These are phyloP conservation scores for Metarhizium anisopliae DNA, from an alignment of 2,329 filamentous ascomycete species.

Conservation along the genomic window DNA sequence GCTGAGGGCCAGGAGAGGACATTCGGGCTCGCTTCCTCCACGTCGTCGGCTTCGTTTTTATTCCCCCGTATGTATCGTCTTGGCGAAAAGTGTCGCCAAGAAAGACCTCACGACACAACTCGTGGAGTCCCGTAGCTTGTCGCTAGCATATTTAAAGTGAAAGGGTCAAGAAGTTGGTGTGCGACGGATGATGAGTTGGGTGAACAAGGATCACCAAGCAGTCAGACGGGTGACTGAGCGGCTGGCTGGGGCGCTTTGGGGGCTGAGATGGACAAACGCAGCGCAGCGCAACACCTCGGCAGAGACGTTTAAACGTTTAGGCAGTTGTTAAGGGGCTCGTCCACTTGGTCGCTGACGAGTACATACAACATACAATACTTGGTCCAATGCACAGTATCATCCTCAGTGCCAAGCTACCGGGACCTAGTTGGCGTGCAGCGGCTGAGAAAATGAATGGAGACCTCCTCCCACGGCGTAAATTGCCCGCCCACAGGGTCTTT, in stretches of 20 bases:
- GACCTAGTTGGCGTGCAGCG: neutral
- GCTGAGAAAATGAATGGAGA: neutral
- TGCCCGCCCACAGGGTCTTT: neutral
- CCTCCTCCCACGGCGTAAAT: neutral
- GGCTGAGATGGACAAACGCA: neutral
- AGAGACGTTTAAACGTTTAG: no score
- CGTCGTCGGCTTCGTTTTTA: neutral
- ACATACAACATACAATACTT: no score
- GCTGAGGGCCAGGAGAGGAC: neutral
- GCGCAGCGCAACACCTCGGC: no score
- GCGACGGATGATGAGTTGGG: neutral
- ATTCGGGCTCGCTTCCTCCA: neutral
- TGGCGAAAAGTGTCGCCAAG: neutral
- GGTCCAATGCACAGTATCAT: neutral
- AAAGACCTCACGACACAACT: neutral
- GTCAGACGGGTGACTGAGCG: neutral
- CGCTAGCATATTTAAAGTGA: neutral
- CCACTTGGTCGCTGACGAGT: no score
- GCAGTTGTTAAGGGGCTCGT: no score
- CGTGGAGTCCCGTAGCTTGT: neutral
- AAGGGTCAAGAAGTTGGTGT: constrained; percentile 4
- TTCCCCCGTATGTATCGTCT: neutral
- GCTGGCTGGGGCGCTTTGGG: neutral
- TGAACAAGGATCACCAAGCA: neutral
- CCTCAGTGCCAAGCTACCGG: constrained; percentile 3